Conservation (phyloP, 306 rosid genomes). For the Oemleria cerasiformis region DNA sequence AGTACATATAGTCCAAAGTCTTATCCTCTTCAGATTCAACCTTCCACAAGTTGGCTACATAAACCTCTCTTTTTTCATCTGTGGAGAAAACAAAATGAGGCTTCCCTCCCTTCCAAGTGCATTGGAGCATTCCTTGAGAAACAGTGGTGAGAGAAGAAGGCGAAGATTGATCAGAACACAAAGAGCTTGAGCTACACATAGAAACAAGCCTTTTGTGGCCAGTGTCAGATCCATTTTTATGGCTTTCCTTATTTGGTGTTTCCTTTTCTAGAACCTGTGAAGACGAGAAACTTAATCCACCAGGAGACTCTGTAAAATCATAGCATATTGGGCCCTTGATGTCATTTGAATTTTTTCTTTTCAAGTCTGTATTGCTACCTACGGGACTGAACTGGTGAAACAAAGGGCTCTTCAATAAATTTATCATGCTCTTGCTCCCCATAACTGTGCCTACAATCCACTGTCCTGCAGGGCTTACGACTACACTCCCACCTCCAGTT, state of each 20-base stretch:
- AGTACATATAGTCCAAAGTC: constrained; percentile 55
- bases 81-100: constrained; percentile 79
- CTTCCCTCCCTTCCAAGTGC: constrained; percentile 74
- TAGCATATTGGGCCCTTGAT: constrained; percentile 44
- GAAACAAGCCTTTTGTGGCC: constrained; percentile 49
- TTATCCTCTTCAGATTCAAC: constrained; percentile 43
- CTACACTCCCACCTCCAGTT: constrained; percentile 28
- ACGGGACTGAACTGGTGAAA: constrained; percentile 48
- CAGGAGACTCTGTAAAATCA: constrained; percentile 46
- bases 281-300: constrained; percentile 40
- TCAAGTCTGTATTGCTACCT: constrained; percentile 38
- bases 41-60: constrained; percentile 56
- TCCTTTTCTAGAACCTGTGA: constrained; percentile 37
- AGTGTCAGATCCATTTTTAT: constrained; percentile 36
- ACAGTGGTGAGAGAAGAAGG: constrained; percentile 34
- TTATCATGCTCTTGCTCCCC: constrained; percentile 88
- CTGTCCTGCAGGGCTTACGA: constrained; percentile 33
- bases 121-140: constrained; percentile 91
- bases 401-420: constrained; percentile 69
- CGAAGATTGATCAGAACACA: constrained; percentile 50
- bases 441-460: constrained; percentile 71
- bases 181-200: constrained; percentile 56
- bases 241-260: constrained; percentile 33
- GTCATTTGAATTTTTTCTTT: constrained; percentile 43
- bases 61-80: constrained; percentile 73